A percentile compares a stretch with the other conserved stretches of the same genome.
Conservation (phyloP, 768 basidiomycete genomes). For the Filobasidium wieringae region DNA sequence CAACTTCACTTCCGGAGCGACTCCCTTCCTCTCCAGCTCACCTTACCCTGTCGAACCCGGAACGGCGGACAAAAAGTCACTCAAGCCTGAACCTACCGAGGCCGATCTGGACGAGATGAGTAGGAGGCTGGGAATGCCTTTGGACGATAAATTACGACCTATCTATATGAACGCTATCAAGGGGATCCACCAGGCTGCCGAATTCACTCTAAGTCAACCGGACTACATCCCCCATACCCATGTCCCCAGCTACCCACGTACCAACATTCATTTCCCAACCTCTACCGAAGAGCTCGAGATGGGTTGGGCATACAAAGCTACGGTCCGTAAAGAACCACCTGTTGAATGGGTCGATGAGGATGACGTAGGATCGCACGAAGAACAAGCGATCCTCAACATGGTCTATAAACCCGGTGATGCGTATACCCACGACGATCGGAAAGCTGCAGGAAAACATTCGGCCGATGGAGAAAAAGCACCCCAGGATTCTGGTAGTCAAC, state of each 20-base stretch:
- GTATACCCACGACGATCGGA: neutral
- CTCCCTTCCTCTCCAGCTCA: neutral
- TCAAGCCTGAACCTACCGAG: conserved; percentile 8
- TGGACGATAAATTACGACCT: neutral
- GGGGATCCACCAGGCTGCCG: conserved; percentile 10
- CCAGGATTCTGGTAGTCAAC: neutral
- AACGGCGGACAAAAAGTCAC: neutral
- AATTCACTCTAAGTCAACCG: neutral
- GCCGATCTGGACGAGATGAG: conserved; percentile 2
- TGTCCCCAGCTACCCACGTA: conserved; percentile 17
- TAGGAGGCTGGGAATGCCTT: conserved; percentile 2
- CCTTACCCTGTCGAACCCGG: neutral
- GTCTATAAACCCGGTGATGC: neutral
- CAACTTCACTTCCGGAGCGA: neutral
- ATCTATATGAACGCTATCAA: conserved; percentile 5
- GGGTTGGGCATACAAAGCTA: conserved; percentile 24
- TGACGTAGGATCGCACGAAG: conserved; percentile 2
- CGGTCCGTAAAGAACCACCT: conserved; percentile 10
- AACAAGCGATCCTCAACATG: neutral
- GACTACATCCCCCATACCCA: neutral
- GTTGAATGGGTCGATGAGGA: neutral
- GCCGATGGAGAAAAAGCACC: conserved; percentile 1
- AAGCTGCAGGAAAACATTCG: conserved; percentile 1
- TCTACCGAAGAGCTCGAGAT: conserved; percentile 18
- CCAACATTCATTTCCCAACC: conserved; percentile 21